Percentiles rank a stretch among this genome's conserved stretches.
Conservation (phyloP, 495 filamentous ascomycete species). For the Umbilicaria muhlenbergii region DNA sequence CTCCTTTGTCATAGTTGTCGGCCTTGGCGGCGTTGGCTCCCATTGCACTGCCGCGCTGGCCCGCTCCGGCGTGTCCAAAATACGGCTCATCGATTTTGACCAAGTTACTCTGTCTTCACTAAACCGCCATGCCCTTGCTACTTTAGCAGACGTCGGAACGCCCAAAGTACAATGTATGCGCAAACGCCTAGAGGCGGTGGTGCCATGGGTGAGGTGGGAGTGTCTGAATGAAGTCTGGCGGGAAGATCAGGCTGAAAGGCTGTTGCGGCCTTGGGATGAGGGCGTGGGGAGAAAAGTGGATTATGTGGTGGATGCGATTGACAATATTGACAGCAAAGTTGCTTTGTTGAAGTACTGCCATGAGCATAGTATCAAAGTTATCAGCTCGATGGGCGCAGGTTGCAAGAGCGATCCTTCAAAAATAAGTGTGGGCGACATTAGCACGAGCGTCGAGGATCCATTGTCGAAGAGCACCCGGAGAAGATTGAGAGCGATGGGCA, state of each 20-base stretch:
- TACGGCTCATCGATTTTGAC: slow-evolving; percentile 94
- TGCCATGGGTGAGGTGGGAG: slow-evolving; percentile 87
- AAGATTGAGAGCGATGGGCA: slow-evolving; percentile 58
- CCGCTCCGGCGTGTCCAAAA: slow-evolving; percentile 70
- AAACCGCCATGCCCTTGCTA: slow-evolving; percentile 90
- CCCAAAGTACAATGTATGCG: slow-evolving; percentile 79
- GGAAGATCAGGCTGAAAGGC: slow-evolving; percentile 39
- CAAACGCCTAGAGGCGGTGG: slow-evolving; percentile 62
- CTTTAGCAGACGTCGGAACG: slow-evolving; percentile 85
- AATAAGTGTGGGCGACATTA: slow-evolving; percentile 88
- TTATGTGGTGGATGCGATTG: slow-evolving; percentile 91
- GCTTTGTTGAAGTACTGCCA: slow-evolving; percentile 80
- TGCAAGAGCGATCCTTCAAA: slow-evolving; percentile 94
- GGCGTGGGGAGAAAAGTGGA: slow-evolving; percentile 52
- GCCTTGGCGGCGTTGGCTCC: slow-evolving; percentile 88
- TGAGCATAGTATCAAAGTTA: slow-evolving; percentile 55
- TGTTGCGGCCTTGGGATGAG: slow-evolving; percentile 46
- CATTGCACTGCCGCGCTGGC: slow-evolving; percentile 77
- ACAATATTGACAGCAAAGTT: slow-evolving; percentile 96
- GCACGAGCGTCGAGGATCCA: slow-evolving; percentile 73
- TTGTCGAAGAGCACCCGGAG: slow-evolving; percentile 74
- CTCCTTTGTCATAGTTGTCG: slow-evolving; percentile 77
- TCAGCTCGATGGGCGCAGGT: slow-evolving; percentile 92
- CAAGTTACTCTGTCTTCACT: slow-evolving; percentile 88
- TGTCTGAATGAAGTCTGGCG: slow-evolving; percentile 73